Percentiles rank a stretch among this genome's conserved stretches.
phyloP scores from a whole-genome alignment of 2,329 filamentous ascomycete genomes.

The Penicillium sp. region DNA sequence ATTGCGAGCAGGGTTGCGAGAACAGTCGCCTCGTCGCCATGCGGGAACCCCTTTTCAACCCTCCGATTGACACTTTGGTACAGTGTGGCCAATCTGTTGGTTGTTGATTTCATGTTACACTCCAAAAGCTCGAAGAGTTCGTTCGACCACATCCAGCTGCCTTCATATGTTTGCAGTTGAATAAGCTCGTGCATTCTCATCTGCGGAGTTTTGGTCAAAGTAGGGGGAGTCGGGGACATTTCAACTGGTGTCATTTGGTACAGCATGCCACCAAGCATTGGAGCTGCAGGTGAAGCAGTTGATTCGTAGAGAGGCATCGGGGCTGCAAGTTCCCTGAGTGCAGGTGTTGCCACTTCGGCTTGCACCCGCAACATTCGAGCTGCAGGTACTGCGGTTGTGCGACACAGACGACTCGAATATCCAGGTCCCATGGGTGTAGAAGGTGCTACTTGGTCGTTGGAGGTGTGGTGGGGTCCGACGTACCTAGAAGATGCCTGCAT shows the following conservation, averaged over 20 bases:
- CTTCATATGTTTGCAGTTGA: constrained; percentile 55
- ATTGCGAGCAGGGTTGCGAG: constrained; percentile 18
- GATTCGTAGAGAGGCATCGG: too few relatives aligned
- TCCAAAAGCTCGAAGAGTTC: constrained; percentile 24
- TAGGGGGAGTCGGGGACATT: background rate
- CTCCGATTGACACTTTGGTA: background rate
- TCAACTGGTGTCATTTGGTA: background rate
- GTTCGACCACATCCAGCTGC: constrained; percentile 49
- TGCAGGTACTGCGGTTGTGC: too few relatives aligned
- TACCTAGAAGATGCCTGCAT: background rate
- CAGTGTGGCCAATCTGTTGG: background rate
- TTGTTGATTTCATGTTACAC: background rate
- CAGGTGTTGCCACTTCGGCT: too few relatives aligned
- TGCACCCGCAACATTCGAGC: too few relatives aligned
- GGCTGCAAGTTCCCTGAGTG: background rate
- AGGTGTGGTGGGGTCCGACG: background rate
- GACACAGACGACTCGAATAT: too few relatives aligned
- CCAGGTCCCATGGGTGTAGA: background rate
- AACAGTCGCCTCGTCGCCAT: background rate
- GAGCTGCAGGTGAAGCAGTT: background rate
- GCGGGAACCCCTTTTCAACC: background rate
- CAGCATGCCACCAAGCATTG: background rate
- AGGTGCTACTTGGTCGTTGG: background rate
- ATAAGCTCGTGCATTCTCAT: constrained; percentile 44
- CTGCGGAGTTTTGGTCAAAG: background rate